Evolutionary conservation across 176 grass and related monocot genomes (phyloP).

Genomic region (Aegilops tauschii): DNA sequence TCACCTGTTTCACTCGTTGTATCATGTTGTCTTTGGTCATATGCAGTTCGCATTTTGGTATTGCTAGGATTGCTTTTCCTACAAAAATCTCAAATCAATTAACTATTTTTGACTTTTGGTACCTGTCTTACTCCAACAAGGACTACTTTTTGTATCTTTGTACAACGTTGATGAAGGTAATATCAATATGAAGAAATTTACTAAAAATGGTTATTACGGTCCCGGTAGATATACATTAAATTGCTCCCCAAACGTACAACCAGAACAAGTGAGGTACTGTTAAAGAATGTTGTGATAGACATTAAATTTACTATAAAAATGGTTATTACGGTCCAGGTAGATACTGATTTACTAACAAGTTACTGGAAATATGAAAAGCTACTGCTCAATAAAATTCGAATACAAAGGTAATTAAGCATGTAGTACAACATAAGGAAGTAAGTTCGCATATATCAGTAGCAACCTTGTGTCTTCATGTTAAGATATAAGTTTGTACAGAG

Average conservation of each 20-base stretch:
- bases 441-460: not conserved
- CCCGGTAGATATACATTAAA: too few relatives aligned
- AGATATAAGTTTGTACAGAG: not conserved
- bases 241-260: too few relatives aligned
- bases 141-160: too few relatives aligned
- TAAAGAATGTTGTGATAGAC: not conserved
- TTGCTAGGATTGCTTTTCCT: not conserved
- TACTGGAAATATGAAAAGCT: too few relatives aligned
- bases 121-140: not conserved
- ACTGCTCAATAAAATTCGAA: not conserved
- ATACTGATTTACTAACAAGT: not conserved
- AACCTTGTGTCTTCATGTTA: not conserved
- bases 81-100: not conserved
- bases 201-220: too few relatives aligned
- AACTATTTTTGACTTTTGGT: not conserved
- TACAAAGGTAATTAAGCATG: not conserved
- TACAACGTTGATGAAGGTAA: too few relatives aligned
- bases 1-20: not conserved
- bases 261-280: not conserved
- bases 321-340: not conserved
- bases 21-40: not conserved
- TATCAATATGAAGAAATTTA: too few relatives aligned
- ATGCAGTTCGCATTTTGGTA: not conserved
- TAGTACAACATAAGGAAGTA: not conserved
- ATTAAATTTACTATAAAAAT: not conserved